These are phyloP conservation scores for Botrytis medusae DNA, from an alignment of 2,329 filamentous ascomycete genomes.

Conservation along the genomic window DNA sequence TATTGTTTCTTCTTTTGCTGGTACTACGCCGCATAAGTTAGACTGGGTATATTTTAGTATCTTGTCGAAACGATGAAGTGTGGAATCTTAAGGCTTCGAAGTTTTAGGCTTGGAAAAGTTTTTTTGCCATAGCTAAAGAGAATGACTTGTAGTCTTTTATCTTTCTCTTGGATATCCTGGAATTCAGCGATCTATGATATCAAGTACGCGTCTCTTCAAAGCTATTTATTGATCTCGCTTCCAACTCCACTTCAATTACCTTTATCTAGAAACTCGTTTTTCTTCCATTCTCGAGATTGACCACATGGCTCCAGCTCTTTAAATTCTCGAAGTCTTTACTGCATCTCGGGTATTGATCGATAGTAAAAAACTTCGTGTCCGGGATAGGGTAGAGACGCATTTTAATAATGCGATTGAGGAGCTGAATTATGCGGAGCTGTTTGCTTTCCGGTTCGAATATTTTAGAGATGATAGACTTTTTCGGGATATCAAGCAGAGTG, in stretches of 20 bases:
- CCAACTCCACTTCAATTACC: accelerated
- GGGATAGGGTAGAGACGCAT: background rate
- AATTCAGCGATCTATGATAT: background rate
- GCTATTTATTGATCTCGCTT: background rate
- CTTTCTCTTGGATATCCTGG: background rate
- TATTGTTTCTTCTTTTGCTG: background rate
- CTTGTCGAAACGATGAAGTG: background rate
- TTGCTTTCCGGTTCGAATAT: background rate
- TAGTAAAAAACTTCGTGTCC: background rate
- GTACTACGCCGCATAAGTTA: background rate
- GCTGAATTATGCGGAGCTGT: background rate
- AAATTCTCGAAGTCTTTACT: background rate
- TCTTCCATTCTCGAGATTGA: background rate
- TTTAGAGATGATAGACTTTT: background rate
- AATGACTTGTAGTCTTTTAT: background rate
- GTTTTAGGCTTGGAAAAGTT: background rate
- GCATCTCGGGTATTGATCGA: background rate
- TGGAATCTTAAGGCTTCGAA: background rate
- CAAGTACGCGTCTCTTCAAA: background rate
- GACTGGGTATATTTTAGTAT: background rate
- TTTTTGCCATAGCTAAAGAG: background rate
- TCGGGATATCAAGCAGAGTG: background rate
- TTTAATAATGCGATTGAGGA: background rate
- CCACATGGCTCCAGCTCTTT: background rate
- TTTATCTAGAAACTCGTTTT: background rate